phyloP scores from a whole-genome alignment of 805 yeast species.

The Cyberlindnera nakhonratchasimensis region DNA sequence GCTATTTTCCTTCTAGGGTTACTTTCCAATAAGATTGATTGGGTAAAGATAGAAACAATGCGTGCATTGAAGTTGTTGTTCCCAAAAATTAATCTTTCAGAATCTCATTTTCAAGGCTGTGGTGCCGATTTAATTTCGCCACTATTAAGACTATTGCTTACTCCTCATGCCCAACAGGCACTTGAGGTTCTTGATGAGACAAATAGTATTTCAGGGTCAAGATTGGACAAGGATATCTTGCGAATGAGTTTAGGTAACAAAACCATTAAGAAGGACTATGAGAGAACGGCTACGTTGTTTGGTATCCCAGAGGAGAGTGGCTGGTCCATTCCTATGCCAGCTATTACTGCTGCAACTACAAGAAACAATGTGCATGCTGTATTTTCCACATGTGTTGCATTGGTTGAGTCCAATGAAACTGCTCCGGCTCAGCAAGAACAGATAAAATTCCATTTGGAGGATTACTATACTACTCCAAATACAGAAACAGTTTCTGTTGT shows the following conservation, averaged over 20 bases:
- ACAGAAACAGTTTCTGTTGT: slow-evolving; percentile 47
- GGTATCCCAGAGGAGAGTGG: slow-evolving; percentile 96
- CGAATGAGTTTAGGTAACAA: slow-evolving; percentile 88
- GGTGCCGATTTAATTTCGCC: slow-evolving; percentile 97
- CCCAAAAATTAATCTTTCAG: slow-evolving; percentile 70
- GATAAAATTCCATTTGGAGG: slow-evolving; percentile 55
- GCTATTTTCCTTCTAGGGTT: slow-evolving; percentile 75
- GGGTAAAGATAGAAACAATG: slow-evolving; percentile 83
- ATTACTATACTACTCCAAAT: slow-evolving; percentile 36
- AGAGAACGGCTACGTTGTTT: slow-evolving; percentile 81
- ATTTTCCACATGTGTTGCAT: slow-evolving; percentile 70
- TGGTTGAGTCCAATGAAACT: slow-evolving; percentile 26
- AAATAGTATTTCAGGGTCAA: slow-evolving; percentile 80
- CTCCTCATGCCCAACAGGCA: slow-evolving; percentile 87
- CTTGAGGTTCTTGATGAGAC: slow-evolving; percentile 87
- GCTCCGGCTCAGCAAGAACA: slow-evolving; percentile 34
- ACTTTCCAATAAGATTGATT: slow-evolving; percentile 66
- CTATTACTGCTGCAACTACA: slow-evolving; percentile 81
- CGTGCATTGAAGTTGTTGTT: slow-evolving; percentile 68
- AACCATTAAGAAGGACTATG: slow-evolving; percentile 74
- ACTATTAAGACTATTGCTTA: slow-evolving; percentile 67
- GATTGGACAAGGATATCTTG: slow-evolving; percentile 85
- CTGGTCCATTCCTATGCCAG: slow-evolving; percentile 97
- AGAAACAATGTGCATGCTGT: slow-evolving; percentile 95
- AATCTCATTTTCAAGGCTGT: slow-evolving; percentile 78